phyloP scores from a whole-genome alignment of 768 basidiomycete genomes.

The Suillus subluteus region DNA sequence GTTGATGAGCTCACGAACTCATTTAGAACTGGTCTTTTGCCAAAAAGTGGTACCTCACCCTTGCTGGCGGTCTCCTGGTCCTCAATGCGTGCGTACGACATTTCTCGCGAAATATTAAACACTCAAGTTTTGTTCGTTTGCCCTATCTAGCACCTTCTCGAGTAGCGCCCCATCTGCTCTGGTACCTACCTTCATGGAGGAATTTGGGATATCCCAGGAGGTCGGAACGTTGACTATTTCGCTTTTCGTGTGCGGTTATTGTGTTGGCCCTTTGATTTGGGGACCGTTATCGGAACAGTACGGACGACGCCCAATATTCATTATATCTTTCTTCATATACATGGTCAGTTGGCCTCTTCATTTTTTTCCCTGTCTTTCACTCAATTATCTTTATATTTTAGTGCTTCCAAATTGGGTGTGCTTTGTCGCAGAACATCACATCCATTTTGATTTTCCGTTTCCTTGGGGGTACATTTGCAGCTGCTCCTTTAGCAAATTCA shows the following conservation, averaged over 20 bases:
- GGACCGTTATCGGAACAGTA: conserved; percentile 56
- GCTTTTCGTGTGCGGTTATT: conserved; percentile 71
- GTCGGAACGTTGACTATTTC: conserved; percentile 59
- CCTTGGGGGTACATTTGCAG: conserved; percentile 70
- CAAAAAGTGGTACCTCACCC: conserved; percentile 56
- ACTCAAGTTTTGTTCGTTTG: conserved; percentile 4
- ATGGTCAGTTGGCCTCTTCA: conserved; percentile 37
- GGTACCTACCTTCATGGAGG: conserved; percentile 43
- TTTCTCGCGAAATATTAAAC: neutral
- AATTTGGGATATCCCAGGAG: conserved; percentile 54
- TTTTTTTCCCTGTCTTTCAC: neutral
- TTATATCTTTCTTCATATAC: conserved; percentile 60
- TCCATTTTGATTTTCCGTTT: conserved; percentile 73
- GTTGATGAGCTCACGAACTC: neutral
- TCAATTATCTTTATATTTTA: conserved; percentile 22
- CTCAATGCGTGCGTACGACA: conserved; percentile 51
- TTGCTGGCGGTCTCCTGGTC: conserved; percentile 51
- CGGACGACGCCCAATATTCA: conserved; percentile 63
- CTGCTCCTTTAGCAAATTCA: conserved; percentile 69
- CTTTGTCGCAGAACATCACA: conserved; percentile 61
- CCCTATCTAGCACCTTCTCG: conserved; percentile 55
- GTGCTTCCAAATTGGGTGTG: conserved; percentile 67
- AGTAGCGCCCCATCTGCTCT: conserved; percentile 62
- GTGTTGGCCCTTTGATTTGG: conserved; percentile 64
- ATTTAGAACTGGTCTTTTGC: conserved; percentile 52